phyloP scores from a whole-genome alignment of 2,329 filamentous ascomycete genomes.

The Escovopsis weberi region DNA sequence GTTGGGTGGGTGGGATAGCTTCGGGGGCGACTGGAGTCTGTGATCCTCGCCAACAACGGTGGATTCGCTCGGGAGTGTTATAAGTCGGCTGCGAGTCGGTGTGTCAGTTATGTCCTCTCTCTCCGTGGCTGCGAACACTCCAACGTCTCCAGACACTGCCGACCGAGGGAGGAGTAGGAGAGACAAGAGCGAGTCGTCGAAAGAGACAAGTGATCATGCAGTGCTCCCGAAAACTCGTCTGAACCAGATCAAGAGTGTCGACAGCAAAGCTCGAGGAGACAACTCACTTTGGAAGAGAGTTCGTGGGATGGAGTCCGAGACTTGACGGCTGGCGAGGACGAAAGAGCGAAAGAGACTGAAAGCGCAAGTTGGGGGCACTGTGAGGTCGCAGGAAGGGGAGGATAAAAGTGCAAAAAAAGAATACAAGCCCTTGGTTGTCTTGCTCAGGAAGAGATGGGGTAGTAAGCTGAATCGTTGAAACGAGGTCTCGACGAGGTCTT shows the following conservation, averaged over 20 bases:
- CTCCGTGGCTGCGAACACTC: constrained; percentile 8
- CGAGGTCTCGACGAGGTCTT: constrained; percentile 24
- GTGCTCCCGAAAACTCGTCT: neutral
- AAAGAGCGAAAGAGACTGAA: constrained; percentile 28
- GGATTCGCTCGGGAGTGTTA: constrained; percentile 32
- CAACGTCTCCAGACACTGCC: neutral
- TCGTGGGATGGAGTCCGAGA: constrained; percentile 41
- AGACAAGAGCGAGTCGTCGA: neutral
- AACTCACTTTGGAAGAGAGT: constrained; percentile 42
- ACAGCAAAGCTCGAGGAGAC: neutral
- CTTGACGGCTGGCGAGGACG: constrained; percentile 41
- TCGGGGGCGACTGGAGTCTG: constrained; percentile 42
- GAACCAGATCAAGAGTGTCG: neutral
- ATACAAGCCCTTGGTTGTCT: constrained; percentile 23
- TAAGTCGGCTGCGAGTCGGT: constrained; percentile 30
- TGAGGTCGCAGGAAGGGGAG: constrained; percentile 21
- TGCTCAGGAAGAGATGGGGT: constrained; percentile 17
- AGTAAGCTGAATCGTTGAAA: constrained; percentile 17
- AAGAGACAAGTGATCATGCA: too few species aligned
- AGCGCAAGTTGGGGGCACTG: constrained; percentile 7
- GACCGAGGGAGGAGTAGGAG: neutral
- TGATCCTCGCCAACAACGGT: constrained; percentile 42
- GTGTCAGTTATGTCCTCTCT: constrained; percentile 12
- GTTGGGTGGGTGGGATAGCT: constrained; percentile 37
- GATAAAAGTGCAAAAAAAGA: constrained; percentile 19